phyloP scores from a whole-genome alignment of 228 moss, liverwort and hornwort species.

The Sphagnum magellanicum region DNA sequence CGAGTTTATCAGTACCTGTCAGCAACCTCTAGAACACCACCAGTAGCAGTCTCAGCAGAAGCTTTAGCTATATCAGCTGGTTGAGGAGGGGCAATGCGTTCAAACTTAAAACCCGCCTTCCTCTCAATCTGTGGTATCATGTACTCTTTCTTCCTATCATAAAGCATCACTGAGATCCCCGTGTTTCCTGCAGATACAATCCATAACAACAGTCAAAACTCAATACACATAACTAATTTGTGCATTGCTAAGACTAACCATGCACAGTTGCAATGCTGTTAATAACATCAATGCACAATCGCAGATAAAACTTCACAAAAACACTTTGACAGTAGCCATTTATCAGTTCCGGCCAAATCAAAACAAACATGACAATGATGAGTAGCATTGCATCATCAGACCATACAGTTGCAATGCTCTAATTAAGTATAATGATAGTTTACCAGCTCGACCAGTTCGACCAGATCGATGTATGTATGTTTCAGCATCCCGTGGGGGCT shows the following conservation, averaged over 20 bases:
- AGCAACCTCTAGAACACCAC: conserved; percentile 49
- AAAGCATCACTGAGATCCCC: conserved; percentile 84
- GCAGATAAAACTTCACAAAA: too few species aligned
- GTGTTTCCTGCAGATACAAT: conserved; percentile 43
- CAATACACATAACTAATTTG: too few species aligned
- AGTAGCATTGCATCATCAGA: too few species aligned
- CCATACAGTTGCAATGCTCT: too few species aligned
- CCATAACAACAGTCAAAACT: too few species aligned
- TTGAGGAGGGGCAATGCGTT: conserved; percentile 66
- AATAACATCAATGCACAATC: too few species aligned
- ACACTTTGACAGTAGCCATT: too few species aligned
- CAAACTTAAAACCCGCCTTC: conserved; percentile 81
- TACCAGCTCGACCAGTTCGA: conserved; percentile 88
- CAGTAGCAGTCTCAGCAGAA: conserved; percentile 42
- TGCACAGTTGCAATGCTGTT: too few species aligned
- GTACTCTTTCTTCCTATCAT: conserved; percentile 80
- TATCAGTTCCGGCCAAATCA: too few species aligned
- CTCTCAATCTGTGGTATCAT: conserved; percentile 83
- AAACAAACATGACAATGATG: too few species aligned
- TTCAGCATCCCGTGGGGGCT: conserved; percentile 86
- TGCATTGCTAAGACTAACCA: too few species aligned
- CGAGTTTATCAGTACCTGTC: conserved; percentile 22
- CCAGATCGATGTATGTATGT: conserved; percentile 98
- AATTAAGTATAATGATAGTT: neutral
- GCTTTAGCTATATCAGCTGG: conserved; percentile 84